Evolutionary conservation across 768 basidiomycete species (phyloP).

Genomic region (Boletellus ananiceps): DNA sequence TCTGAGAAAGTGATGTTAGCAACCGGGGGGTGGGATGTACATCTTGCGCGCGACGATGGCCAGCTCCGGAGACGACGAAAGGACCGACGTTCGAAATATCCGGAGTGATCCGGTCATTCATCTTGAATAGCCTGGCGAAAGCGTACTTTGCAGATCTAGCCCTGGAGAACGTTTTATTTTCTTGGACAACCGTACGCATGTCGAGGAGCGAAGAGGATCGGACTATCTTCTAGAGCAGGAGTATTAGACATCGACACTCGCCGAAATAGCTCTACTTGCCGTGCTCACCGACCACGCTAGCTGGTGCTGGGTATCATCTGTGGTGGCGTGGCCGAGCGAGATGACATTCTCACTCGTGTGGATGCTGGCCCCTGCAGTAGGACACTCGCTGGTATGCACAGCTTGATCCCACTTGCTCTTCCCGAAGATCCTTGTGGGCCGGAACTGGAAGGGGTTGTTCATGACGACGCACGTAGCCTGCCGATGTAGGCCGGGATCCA

Average conservation of each 20-base stretch:
- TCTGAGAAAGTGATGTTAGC: not conserved
- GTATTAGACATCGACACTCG: not conserved
- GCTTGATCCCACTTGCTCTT: not conserved
- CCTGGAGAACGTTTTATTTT: slow-evolving; percentile 1
- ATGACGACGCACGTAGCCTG: not conserved
- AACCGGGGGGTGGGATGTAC: not conserved
- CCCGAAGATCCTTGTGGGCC: not conserved
- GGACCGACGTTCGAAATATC: not conserved
- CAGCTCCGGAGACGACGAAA: not conserved
- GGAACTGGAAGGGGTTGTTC: not conserved
- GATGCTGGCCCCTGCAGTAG: too few species aligned
- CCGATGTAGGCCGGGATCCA: too few species aligned
- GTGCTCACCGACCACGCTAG: not conserved
- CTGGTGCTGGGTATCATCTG: not conserved
- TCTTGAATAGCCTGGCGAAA: slow-evolving; percentile 4
- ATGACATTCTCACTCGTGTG: not conserved
- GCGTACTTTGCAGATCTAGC: slow-evolving; percentile 6
- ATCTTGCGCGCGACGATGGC: not conserved
- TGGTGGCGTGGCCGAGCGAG: not conserved
- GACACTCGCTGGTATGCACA: not conserved
- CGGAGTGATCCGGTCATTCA: not conserved
- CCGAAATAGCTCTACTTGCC: not conserved
- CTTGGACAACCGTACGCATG: not conserved
- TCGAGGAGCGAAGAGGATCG: slow-evolving; percentile 2
- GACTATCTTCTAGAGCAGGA: not conserved